A percentile compares a stretch with the other conserved stretches of the same genome.
phyloP scores from a whole-genome alignment of 1,284 basidiomycete species.

The Mixia osmundae region DNA sequence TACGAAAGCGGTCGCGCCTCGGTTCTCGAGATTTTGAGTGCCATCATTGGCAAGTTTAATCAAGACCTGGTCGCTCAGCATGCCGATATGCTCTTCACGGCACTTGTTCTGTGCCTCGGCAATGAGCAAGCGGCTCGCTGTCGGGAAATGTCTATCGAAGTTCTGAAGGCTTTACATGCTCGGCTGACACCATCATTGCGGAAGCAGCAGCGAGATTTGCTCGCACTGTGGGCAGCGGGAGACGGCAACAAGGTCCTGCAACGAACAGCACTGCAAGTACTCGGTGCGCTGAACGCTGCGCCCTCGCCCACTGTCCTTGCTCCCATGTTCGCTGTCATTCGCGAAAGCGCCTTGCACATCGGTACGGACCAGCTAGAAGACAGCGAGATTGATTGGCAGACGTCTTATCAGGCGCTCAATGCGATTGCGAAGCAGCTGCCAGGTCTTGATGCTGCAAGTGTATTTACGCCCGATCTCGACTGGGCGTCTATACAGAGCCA shows the following conservation, averaged over 20 bases:
- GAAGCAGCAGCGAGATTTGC: conserved; percentile 38
- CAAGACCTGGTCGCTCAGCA: conserved; percentile 50
- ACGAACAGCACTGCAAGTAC: conserved; percentile 54
- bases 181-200: conserved; percentile 40
- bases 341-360: not conserved
- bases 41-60: conserved; percentile 67
- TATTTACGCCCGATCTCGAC: conserved; percentile 23
- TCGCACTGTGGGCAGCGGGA: conserved; percentile 59
- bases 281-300: conserved; percentile 34
- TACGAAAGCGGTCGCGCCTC: conserved; percentile 76
- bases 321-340: not conserved
- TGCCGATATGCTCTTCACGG: conserved; percentile 72
- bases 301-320: not conserved
- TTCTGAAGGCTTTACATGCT: conserved; percentile 51
- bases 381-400: conserved; percentile 42
- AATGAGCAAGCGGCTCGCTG: conserved; percentile 83
- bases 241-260: conserved; percentile 35
- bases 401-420: conserved; percentile 56
- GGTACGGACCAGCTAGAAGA: conserved; percentile 2
- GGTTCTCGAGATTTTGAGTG: conserved; percentile 70
- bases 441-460: conserved; percentile 9
- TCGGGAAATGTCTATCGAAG: conserved; percentile 56
- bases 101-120: conserved; percentile 72
- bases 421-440: conserved; percentile 31
- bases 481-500: conserved; percentile 44